phyloP scores from a whole-genome alignment of 1,284 basidiomycete genomes.

The Irpex sp. region DNA sequence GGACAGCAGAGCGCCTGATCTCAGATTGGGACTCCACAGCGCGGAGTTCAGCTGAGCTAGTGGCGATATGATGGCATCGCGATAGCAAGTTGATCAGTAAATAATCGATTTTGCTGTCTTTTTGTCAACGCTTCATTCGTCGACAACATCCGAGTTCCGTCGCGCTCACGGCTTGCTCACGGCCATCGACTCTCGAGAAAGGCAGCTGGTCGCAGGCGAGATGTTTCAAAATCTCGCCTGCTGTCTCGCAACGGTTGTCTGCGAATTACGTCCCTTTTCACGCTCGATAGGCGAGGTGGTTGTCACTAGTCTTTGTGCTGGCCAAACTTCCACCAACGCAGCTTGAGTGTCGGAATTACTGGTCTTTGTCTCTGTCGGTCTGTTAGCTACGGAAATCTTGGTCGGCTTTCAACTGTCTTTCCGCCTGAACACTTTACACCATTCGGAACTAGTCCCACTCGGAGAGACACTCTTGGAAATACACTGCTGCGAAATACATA shows the following conservation, averaged over 20 bases:
- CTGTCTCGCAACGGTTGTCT: background rate
- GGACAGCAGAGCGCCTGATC: background rate
- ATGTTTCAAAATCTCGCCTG: background rate
- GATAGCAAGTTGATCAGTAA: background rate
- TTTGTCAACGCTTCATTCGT: background rate
- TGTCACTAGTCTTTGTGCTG: background rate
- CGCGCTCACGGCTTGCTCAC: background rate
- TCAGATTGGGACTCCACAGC: background rate
- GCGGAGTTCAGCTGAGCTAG: conserved; percentile 4
- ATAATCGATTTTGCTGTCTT: background rate
- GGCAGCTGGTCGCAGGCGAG: background rate
- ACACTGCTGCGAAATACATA: background rate
- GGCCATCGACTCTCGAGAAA: background rate
- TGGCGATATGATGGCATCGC: background rate
- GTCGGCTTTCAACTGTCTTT: background rate
- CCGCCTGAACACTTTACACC: background rate
- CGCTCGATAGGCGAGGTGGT: background rate
- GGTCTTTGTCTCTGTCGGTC: background rate
- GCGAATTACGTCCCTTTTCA: background rate
- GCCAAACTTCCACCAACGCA: background rate
- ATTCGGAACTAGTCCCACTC: background rate
- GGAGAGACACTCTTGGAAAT: background rate
- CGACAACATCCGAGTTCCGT: conserved; percentile 9
- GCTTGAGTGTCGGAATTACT: too few relatives aligned
- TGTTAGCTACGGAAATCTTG: background rate